phyloP scores from a whole-genome alignment of 2,329 filamentous ascomycete genomes.

The Beauveria scarabaeidicola region DNA sequence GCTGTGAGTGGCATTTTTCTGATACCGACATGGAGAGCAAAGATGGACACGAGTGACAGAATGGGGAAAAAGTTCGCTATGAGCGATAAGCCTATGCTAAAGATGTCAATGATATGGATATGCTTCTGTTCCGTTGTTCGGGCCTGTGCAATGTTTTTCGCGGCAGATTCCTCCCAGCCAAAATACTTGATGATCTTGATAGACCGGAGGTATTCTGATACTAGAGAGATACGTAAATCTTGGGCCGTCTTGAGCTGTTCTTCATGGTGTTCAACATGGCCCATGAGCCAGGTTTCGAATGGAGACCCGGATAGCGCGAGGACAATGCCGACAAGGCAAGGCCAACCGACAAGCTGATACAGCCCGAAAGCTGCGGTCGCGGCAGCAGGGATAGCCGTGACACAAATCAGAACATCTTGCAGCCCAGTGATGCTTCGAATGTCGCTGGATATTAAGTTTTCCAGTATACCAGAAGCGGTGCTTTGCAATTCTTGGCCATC shows the following conservation, averaged over 20 bases:
- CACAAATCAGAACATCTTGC: slow-evolving; percentile 38
- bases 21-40: slow-evolving; percentile 41
- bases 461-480: slow-evolving; percentile 42
- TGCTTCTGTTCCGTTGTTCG: slow-evolving; percentile 43
- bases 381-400: slow-evolving; percentile 33
- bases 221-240: slow-evolving; percentile 47
- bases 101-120: slow-evolving; percentile 44
- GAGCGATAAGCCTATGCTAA: slow-evolving; percentile 37
- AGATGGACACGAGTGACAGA: slow-evolving; percentile 43
- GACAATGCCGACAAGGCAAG: slow-evolving; percentile 41
- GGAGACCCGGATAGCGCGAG: slow-evolving; percentile 39
- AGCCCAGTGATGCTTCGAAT: slow-evolving; percentile 44
- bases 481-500: slow-evolving; percentile 17
- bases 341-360: slow-evolving; percentile 48
- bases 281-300: slow-evolving; percentile 38
- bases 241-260: slow-evolving; percentile 43
- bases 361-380: slow-evolving; percentile 40
- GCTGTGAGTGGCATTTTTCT: slow-evolving; percentile 41
- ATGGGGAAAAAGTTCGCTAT: slow-evolving; percentile 37
- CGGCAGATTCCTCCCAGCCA: slow-evolving; percentile 49
- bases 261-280: slow-evolving; percentile 42
- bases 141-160: slow-evolving; percentile 39
- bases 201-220: slow-evolving; percentile 49
- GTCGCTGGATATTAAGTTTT: slow-evolving; percentile 51
- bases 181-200: slow-evolving; percentile 54